Base-by-base conservation (phyloP, 2,329 filamentous ascomycete species). In the Phaeosphaeriaceae sp. region DNA sequence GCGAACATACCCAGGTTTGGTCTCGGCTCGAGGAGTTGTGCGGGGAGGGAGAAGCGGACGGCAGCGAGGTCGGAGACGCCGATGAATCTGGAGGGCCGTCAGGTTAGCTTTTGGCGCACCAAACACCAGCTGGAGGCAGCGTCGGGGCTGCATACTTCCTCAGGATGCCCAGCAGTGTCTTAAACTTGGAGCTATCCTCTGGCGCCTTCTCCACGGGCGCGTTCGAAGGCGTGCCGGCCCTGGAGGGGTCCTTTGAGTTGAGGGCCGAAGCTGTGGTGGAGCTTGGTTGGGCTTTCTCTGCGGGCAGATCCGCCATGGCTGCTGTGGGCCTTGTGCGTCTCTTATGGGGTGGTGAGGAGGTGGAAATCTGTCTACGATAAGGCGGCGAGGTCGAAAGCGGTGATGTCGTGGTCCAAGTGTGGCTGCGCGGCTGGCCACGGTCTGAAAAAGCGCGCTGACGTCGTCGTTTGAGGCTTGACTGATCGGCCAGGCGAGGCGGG, bases 61-160 rank as follows among this genome's bases (percentile, higher is more conserved):
- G 93, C 88, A 57, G 95, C 95, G 72, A 99, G 95, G 80, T 99
- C 95, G 67, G 93, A 85, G 56, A 99, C 95, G 68, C 95, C 95
- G 71, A 98, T 93, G 79, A 98, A 98, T 77, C 94, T 96, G 78
- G 50, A 56, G 60, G 48, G 44, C 21, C 51, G 62, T 60, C 58
- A 65, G 57, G 54, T 46, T 51, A 61, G 48, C 33, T 41, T 53
- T 46, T 25, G 22, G 49, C 56, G n/a, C 48, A 24, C 13, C 57
- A 21, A 15, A 27, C 11, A 27, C 36, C 11, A 17, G 22, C 15
- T 2, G 6, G 7, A n/a, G 41, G 42, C 15, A n/a, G 20, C 15
- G 4, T 21, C 21, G 21, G 63, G 57, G 42, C 57, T 62, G 60
- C 55, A 81, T 85, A 96, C 92, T 91, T 96, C 80, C 90, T 89